Evolutionary conservation across 331 rosid species (phyloP).

Genomic region (Pyracantha coccinea): DNA sequence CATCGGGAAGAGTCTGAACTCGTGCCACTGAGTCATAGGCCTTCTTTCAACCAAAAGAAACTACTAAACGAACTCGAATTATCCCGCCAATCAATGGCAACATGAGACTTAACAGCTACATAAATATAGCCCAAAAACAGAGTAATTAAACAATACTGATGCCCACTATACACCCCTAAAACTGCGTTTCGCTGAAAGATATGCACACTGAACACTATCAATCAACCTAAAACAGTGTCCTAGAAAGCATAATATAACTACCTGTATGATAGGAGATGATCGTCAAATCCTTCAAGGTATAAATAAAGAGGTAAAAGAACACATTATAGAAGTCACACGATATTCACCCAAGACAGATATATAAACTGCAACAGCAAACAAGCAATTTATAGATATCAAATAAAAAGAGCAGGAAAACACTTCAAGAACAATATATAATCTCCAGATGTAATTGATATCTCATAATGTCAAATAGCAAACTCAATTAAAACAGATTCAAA

Average conservation of each 20-base stretch:
- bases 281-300: neutral
- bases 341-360: neutral
- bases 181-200: neutral
- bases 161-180: neutral
- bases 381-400: neutral
- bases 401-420: neutral
- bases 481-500: neutral
- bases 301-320: neutral
- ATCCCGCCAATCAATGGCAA: neutral
- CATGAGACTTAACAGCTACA: neutral
- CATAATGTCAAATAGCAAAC: conserved; percentile 3
- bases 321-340: neutral
- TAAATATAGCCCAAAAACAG: neutral
- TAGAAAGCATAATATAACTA: neutral
- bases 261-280: neutral
- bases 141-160: neutral
- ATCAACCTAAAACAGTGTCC: neutral
- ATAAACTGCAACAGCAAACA: neutral
- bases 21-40: neutral
- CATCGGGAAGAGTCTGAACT: neutral
- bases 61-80: neutral
- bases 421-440: neutral
- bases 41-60: neutral
- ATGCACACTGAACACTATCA: neutral
- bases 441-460: neutral